Evolutionary conservation across 306 rosid species (phyloP).

Genomic region (Fragaria ananassa): DNA sequence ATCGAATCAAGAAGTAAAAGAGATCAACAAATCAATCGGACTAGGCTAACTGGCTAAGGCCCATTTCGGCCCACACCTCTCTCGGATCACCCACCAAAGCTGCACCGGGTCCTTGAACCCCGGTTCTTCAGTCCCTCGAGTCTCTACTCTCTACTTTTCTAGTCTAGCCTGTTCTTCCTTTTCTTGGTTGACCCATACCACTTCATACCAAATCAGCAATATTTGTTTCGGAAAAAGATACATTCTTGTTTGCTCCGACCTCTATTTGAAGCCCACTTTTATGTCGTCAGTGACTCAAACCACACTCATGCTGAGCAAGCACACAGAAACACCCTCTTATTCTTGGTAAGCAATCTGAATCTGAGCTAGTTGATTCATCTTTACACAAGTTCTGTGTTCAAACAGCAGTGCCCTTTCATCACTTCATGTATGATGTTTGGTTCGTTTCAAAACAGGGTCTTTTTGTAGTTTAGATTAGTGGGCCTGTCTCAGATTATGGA

Average conservation of each 20-base stretch:
- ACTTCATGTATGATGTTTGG: neutral
- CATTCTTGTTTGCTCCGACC: constrained; percentile 1
- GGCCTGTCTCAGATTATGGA: constrained; percentile 35
- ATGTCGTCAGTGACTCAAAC: neutral
- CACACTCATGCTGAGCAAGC: constrained; percentile 15
- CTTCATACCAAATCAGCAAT: neutral
- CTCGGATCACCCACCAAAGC: neutral
- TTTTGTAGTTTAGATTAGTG: constrained; percentile 23
- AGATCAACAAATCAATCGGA: neutral
- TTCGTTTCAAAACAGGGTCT: constrained; percentile 21
- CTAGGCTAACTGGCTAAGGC: neutral
- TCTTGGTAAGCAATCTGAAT: constrained; percentile 22
- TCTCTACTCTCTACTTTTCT: neutral
- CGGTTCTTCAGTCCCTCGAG: neutral
- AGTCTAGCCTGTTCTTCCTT: neutral
- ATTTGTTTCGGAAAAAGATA: neutral
- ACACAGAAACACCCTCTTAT: constrained; percentile 5
- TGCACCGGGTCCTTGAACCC: neutral
- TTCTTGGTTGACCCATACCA: neutral
- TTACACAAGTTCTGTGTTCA: neutral
- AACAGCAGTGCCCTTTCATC: neutral
- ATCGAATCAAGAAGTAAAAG: too few species aligned
- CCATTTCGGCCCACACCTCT: constrained; percentile 4
- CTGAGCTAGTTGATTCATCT: neutral
- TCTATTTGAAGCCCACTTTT: constrained; percentile 3